Evolutionary conservation across 768 basidiomycete genomes (phyloP).

Genomic region (Termitomyces sp.): DNA sequence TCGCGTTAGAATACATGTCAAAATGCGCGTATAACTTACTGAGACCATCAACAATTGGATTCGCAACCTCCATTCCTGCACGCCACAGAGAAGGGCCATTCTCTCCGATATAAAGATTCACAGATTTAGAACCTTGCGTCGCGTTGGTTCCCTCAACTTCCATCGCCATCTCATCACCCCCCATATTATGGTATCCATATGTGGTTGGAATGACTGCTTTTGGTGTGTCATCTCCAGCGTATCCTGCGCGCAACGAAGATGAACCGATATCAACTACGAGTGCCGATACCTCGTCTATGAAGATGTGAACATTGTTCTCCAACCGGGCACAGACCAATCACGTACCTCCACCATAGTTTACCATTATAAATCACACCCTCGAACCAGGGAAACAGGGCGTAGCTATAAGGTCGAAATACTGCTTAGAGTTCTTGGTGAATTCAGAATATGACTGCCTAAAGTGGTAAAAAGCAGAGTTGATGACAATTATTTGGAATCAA

Average conservation of each 20-base stretch:
- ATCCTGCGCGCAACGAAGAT: conserved; percentile 87
- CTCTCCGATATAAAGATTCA: conserved; percentile 79
- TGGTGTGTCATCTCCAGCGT: conserved; percentile 96
- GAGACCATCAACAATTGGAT: conserved; percentile 81
- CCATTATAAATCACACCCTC: conserved; percentile 43
- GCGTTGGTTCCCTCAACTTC: conserved; percentile 34
- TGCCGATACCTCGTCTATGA: conserved; percentile 92
- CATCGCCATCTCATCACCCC: conserved; percentile 54
- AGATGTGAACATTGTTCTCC: conserved; percentile 4
- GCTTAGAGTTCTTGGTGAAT: not conserved
- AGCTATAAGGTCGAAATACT: not conserved
- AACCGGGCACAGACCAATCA: not conserved
- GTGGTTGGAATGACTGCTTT: conserved; percentile 87
- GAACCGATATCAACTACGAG: conserved; percentile 94
- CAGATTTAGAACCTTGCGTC: conserved; percentile 34
- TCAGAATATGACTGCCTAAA: conserved; percentile 3
- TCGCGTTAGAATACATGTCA: not conserved
- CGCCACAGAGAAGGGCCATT: conserved; percentile 90
- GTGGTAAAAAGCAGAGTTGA: conserved; percentile 14
- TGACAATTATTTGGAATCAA: conserved; percentile 24
- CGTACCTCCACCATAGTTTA: conserved; percentile 86
- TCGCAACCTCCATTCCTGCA: conserved; percentile 81
- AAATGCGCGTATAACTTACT: conserved; percentile 45
- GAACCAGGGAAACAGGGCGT: not conserved
- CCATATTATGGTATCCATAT: conserved; percentile 69